phyloP scores from a whole-genome alignment of 768 basidiomycete genomes.

The Lactarius akahatsu region DNA sequence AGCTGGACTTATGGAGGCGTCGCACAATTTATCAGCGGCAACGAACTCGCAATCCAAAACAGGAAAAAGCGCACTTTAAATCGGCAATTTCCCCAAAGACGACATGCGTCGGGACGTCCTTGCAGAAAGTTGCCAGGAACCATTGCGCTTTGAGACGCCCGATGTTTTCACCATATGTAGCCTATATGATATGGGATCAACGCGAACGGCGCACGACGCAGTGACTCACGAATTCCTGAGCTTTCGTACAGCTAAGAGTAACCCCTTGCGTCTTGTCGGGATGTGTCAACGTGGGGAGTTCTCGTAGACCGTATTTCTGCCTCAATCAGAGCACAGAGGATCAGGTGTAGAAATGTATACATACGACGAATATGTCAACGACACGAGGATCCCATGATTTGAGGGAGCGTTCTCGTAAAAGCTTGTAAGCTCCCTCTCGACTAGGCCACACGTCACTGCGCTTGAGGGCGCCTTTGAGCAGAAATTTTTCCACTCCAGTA shows the following conservation, averaged over 20 bases:
- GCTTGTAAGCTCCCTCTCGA: conserved; percentile 46
- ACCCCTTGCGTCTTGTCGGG: conserved; percentile 46
- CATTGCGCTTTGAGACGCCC: conserved; percentile 4
- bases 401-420: conserved; percentile 43
- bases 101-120: conserved; percentile 24
- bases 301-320: conserved; percentile 45
- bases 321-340: background rate
- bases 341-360: conserved; percentile 25
- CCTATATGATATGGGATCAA: background rate
- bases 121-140: conserved; percentile 25
- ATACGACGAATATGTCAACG: conserved; percentile 44
- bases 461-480: conserved; percentile 38
- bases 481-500: conserved; percentile 15
- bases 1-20: conserved; percentile 4
- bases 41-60: background rate
- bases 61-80: conserved; percentile 15
- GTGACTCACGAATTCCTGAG: conserved; percentile 42
- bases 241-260: conserved; percentile 48
- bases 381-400: conserved; percentile 52
- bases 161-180: conserved; percentile 15
- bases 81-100: conserved; percentile 24
- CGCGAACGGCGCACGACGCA: background rate
- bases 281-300: conserved; percentile 44
- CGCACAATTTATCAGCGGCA: background rate
- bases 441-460: conserved; percentile 54